A percentile compares a stretch with the other conserved stretches of the same genome.
phyloP scores from a whole-genome alignment of 495 filamentous ascomycete species.

The Lasiosphaeris hirsuta region DNA sequence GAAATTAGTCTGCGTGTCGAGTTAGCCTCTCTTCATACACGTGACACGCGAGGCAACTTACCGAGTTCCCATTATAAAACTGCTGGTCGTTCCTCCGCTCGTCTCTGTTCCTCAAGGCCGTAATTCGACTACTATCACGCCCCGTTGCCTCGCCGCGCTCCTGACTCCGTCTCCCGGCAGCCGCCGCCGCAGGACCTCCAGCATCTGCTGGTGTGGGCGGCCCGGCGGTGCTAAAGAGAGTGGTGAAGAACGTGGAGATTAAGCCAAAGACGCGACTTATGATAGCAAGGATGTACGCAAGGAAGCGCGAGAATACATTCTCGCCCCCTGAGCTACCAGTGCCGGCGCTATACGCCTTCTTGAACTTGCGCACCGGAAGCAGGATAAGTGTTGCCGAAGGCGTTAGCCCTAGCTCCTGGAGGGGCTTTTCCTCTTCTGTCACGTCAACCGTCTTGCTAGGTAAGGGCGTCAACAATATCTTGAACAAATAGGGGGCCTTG shows the following conservation, averaged over 20 bases:
- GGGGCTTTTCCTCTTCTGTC: slow-evolving; percentile 65
- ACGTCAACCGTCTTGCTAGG: slow-evolving; percentile 70
- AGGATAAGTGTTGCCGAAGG: slow-evolving; percentile 83
- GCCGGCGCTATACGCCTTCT: slow-evolving; percentile 60
- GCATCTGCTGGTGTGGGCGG: slow-evolving; percentile 2
- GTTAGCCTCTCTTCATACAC: neutral
- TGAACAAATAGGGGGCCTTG: slow-evolving; percentile 68
- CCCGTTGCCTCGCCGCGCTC: neutral
- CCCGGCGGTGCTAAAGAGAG: slow-evolving; percentile 22
- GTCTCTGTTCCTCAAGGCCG: slow-evolving; percentile 12
- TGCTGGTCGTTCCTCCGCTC: slow-evolving; percentile 51
- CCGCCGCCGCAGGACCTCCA: neutral
- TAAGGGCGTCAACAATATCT: slow-evolving; percentile 74
- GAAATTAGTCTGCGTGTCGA: slow-evolving; percentile 60
- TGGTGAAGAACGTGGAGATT: slow-evolving; percentile 32
- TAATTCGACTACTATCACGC: slow-evolving; percentile 22
- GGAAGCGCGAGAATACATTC: slow-evolving; percentile 45
- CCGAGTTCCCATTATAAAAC: slow-evolving; percentile 88
- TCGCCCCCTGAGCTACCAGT: slow-evolving; percentile 25
- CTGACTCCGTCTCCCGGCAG: slow-evolving; percentile 15
- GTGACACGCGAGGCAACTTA: slow-evolving; percentile 39
- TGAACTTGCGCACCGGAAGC: slow-evolving; percentile 47
- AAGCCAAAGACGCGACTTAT: slow-evolving; percentile 28
- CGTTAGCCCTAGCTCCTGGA: slow-evolving; percentile 64
- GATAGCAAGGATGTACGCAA: slow-evolving; percentile 55